Evolutionary conservation across 2,329 filamentous ascomycete species (phyloP).

Genomic region (Fusarium sp.): DNA sequence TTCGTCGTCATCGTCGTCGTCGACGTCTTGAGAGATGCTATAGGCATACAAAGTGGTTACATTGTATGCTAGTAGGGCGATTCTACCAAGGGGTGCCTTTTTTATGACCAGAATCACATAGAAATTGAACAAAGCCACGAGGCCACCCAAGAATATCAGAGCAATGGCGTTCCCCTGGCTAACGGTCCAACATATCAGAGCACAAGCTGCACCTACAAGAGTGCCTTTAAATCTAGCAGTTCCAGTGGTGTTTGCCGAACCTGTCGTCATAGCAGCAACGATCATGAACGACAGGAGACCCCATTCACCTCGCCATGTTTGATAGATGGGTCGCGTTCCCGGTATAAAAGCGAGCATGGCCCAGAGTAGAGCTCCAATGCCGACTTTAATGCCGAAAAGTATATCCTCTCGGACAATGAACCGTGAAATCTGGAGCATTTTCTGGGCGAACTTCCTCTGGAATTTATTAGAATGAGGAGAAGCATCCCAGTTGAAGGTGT

Average conservation of each 20-base stretch:
- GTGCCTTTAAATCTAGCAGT: conserved; percentile 88
- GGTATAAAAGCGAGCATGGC: conserved; percentile 88
- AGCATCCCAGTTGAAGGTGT: conserved; percentile 66
- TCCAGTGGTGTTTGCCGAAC: conserved; percentile 92
- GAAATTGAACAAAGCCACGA: conserved; percentile 84
- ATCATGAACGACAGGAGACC: conserved; percentile 97
- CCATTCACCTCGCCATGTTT: conserved; percentile 95
- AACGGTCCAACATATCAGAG: conserved; percentile 80
- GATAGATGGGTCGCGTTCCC: conserved; percentile 79
- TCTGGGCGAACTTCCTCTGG: conserved; percentile 57
- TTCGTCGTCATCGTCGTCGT: conserved; percentile 87
- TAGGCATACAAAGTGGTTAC: conserved; percentile 95
- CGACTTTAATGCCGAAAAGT: conserved; percentile 90
- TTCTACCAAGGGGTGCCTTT: conserved; percentile 90
- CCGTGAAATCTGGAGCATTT: conserved; percentile 56
- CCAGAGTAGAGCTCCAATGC: conserved; percentile 87
- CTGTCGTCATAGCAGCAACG: conserved; percentile 97
- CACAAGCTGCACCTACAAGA: conserved; percentile 78
- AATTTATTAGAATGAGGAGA: conserved; percentile 57
- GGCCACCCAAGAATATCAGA: conserved; percentile 82
- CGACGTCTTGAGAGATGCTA: conserved; percentile 81
- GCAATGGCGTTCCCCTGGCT: conserved; percentile 76
- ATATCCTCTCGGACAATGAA: conserved; percentile 65
- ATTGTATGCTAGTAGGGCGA: conserved; percentile 96
- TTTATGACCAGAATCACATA: conserved; percentile 87